A percentile compares a stretch with the other conserved stretches of the same genome.
Conservation (phyloP, 176 grass and related monocot genomes). For the Tuctoria greenei region DNA sequence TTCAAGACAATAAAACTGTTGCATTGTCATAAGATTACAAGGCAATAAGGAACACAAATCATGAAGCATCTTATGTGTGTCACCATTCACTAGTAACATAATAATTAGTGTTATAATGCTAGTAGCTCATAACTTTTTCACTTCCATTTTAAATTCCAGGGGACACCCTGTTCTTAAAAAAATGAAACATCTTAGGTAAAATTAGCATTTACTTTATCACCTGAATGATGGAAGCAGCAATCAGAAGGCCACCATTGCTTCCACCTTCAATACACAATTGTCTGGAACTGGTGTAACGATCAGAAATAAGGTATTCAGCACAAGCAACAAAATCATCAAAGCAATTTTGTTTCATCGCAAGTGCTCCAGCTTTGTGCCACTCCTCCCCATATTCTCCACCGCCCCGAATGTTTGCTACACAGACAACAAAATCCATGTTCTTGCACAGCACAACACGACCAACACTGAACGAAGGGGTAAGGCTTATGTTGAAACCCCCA, state of each 20-base stretch:
- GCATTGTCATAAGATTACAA: constrained; percentile 13
- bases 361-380: constrained; percentile 95
- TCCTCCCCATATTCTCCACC: constrained; percentile 98
- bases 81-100: not conserved
- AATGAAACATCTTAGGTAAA: constrained; percentile 9
- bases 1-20: constrained; percentile 12
- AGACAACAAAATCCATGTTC: constrained; percentile 68
- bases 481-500: constrained; percentile 84
- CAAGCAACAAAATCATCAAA: constrained; percentile 89
- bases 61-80: not conserved
- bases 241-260: constrained; percentile 95
- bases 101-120: not conserved
- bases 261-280: constrained; percentile 87
- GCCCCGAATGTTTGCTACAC: constrained; percentile 87
- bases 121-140: not conserved
- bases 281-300: constrained; percentile 63
- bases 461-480: constrained; percentile 78
- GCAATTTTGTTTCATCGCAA: constrained; percentile 88
- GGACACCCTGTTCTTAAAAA: not conserved
- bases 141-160: not conserved
- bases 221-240: constrained; percentile 94
- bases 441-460: constrained; percentile 70
- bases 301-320: constrained; percentile 74
- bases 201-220: constrained; percentile 31
- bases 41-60: constrained; percentile 5